These are phyloP conservation scores for Cryomyces antarcticus DNA, from an alignment of 495 filamentous ascomycete species.

Conservation along the genomic window DNA sequence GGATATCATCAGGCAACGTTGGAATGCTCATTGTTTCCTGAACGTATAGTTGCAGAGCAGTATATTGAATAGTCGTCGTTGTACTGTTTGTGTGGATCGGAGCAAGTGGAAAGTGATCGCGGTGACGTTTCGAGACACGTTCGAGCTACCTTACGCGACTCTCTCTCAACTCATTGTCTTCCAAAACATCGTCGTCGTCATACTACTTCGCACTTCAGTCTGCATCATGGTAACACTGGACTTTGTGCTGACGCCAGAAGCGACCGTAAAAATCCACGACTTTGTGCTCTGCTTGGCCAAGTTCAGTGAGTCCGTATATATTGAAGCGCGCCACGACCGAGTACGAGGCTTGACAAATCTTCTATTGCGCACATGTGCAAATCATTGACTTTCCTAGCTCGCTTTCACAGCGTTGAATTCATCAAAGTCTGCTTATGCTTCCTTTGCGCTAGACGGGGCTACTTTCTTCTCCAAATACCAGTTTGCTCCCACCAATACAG, in stretches of 20 bases:
- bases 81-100: too few relatives aligned
- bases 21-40: slow-evolving; percentile 8
- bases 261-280: slow-evolving; percentile 58
- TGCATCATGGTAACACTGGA: slow-evolving; percentile 44
- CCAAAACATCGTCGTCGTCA: too few relatives aligned
- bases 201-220: neutral
- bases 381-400: slow-evolving; percentile 29
- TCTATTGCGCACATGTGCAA: neutral
- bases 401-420: slow-evolving; percentile 68
- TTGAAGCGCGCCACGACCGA: slow-evolving; percentile 61
- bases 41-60: too few relatives aligned
- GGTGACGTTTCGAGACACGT: neutral
- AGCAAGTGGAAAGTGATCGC: neutral
- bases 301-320: slow-evolving; percentile 74
- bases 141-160: neutral
- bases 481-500: slow-evolving; percentile 26
- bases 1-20: slow-evolving; percentile 34
- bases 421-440: slow-evolving; percentile 83
- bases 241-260: slow-evolving; percentile 60
- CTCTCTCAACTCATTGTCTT: neutral
- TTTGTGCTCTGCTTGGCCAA: slow-evolving; percentile 69
- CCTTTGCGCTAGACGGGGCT: slow-evolving; percentile 48
- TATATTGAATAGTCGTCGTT: too few relatives aligned
- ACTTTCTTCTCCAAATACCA: slow-evolving; percentile 71
- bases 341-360: slow-evolving; percentile 22